A percentile compares a stretch with the other conserved stretches of the same genome.
These are phyloP conservation scores for Tulasnella sp. DNA, from an alignment of 768 basidiomycete genomes.

Conservation along the genomic window DNA sequence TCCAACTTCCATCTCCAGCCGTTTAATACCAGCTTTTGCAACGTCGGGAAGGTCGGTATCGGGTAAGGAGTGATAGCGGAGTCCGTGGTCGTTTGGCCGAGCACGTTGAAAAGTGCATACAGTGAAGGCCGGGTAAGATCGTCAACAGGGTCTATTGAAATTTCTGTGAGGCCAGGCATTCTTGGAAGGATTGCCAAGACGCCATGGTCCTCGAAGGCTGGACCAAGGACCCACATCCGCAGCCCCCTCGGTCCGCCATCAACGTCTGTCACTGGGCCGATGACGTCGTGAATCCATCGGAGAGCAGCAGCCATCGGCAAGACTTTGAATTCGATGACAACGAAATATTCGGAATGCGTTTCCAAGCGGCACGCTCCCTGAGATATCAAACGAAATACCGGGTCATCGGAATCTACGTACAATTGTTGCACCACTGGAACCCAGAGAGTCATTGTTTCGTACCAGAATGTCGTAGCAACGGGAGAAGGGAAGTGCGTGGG, in stretches of 20 bases:
- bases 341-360: background rate
- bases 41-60: background rate
- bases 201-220: no score
- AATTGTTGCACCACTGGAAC: background rate
- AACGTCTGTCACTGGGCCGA: no score
- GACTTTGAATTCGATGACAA: no score
- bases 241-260: no score
- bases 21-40: background rate
- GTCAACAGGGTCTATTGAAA: no score
- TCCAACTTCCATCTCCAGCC: background rate
- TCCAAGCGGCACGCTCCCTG: background rate
- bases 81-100: background rate
- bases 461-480: background rate
- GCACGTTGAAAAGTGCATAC: background rate
- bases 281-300: no score
- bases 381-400: background rate
- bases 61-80: background rate
- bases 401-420: background rate
- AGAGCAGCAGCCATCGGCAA: no score
- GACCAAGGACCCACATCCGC: no score
- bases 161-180: no score
- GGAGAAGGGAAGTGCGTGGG: background rate
- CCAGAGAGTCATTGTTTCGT: background rate
- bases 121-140: background rate
- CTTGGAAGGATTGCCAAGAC: no score